Conservation (phyloP, 306 rosid genomes). For the Cucurbita ficifolia region DNA sequence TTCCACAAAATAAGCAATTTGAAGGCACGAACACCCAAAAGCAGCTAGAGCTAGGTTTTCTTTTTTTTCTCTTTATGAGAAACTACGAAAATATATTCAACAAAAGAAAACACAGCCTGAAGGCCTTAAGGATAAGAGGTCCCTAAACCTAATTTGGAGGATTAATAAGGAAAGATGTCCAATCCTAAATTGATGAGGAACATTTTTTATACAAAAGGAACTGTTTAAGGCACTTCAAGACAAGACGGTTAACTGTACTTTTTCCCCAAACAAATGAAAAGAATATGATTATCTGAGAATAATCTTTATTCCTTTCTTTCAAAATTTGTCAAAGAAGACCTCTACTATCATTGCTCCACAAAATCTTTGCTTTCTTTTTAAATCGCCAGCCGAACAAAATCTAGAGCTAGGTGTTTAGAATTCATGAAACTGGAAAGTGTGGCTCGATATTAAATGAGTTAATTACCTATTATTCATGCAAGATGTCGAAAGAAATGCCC, state of each 20-base stretch:
- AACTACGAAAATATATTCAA: not conserved
- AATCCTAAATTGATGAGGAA: not conserved
- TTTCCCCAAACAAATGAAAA: not conserved
- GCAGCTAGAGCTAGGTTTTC: not conserved
- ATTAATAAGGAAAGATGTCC: not conserved
- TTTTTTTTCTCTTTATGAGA: not conserved
- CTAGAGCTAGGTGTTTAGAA: not conserved
- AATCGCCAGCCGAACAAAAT: not conserved
- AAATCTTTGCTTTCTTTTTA: not conserved
- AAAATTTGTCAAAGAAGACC: not conserved
- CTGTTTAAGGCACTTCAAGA: not conserved
- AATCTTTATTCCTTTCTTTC: not conserved
- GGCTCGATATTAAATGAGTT: not conserved
- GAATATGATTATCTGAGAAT: not conserved
- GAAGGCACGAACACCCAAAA: not conserved
- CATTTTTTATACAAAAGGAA: not conserved
- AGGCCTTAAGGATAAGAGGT: not conserved
- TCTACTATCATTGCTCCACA: not conserved
- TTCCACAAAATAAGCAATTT: not conserved
- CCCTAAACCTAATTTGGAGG: not conserved
- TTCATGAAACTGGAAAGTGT: not conserved
- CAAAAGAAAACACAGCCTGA: not conserved
- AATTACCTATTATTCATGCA: conserved; percentile 86
- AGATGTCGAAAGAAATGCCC: conserved; percentile 68
- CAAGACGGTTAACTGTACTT: not conserved